Conservation (phyloP, 2,329 filamentous ascomycete genomes). For the Grosmannia clavigera region DNA sequence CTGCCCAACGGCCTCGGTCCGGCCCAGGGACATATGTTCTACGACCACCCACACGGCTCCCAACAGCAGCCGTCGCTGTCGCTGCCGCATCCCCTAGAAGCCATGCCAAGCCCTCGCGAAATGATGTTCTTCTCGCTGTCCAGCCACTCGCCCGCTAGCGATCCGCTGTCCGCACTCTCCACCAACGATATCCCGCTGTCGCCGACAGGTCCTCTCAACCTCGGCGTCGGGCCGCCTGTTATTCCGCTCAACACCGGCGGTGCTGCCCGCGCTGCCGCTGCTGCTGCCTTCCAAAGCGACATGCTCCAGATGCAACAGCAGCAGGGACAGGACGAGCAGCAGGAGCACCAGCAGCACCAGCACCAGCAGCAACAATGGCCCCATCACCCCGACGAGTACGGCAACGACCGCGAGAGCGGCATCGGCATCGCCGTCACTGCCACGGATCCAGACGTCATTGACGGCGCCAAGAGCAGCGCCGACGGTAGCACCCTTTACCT, state of each 20-base stretch:
- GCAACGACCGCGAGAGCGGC: slow-evolving; percentile 51
- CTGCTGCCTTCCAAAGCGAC: slow-evolving; percentile 40
- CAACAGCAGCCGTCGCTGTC: neutral
- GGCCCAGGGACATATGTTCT: neutral
- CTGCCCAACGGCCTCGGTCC: neutral
- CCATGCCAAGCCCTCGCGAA: slow-evolving; percentile 25
- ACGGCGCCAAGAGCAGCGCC: slow-evolving; percentile 16
- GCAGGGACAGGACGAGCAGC: slow-evolving; percentile 22
- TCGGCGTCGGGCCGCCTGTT: slow-evolving; percentile 42
- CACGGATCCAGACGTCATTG: slow-evolving; percentile 22
- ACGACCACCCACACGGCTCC: slow-evolving; percentile 2
- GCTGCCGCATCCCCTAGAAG: slow-evolving; percentile 13
- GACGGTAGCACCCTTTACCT: slow-evolving; percentile 21
- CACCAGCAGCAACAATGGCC: slow-evolving; percentile 24
- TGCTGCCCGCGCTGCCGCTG: slow-evolving; percentile 47
- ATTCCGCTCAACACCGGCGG: slow-evolving; percentile 48
- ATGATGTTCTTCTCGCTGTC: slow-evolving; percentile 15
- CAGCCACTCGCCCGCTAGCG: neutral
- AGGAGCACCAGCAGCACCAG: slow-evolving; percentile 23
- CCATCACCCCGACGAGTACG: slow-evolving; percentile 26
- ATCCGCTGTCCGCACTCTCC: neutral
- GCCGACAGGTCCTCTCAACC: slow-evolving; percentile 23
- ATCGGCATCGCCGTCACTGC: slow-evolving; percentile 46
- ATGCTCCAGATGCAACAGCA: slow-evolving; percentile 4
- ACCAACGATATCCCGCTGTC: slow-evolving; percentile 6